These are phyloP conservation scores for Viola odorata DNA, from an alignment of 345 rosid species.

Conservation along the genomic window DNA sequence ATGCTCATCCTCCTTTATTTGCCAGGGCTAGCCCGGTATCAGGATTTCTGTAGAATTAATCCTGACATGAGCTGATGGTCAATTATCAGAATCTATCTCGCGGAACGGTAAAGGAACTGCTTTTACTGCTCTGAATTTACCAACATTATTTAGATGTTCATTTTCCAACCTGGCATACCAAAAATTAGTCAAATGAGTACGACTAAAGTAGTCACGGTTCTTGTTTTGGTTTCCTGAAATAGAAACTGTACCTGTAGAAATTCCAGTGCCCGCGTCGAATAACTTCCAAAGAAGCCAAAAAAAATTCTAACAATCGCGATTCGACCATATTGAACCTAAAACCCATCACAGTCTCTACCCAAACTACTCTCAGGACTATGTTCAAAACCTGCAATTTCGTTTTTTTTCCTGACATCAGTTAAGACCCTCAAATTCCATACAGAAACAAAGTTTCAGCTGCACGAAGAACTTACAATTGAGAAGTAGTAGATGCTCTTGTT, in stretches of 20 bases:
- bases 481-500: constrained; percentile 60
- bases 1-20: too few species aligned
- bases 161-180: constrained; percentile 65
- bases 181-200: too few species aligned
- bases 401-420: neutral
- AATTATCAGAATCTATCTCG: constrained; percentile 58
- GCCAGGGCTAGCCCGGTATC: neutral
- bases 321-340: constrained; percentile 44
- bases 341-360: constrained; percentile 72
- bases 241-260: constrained; percentile 64
- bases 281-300: constrained; percentile 84
- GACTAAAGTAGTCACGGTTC: too few species aligned
- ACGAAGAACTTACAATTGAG: constrained; percentile 59
- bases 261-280: constrained; percentile 96
- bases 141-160: constrained; percentile 84
- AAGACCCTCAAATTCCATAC: neutral
- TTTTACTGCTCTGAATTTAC: constrained; percentile 85
- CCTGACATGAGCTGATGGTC: constrained; percentile 6
- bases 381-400: constrained; percentile 57
- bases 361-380: constrained; percentile 64
- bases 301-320: constrained; percentile 66
- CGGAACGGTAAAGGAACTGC: constrained; percentile 83
- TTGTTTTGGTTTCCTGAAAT: neutral
- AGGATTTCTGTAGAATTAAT: neutral
- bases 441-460: too few species aligned